phyloP scores from a whole-genome alignment of 495 filamentous ascomycete species.

The Trichoderma asperelloides region DNA sequence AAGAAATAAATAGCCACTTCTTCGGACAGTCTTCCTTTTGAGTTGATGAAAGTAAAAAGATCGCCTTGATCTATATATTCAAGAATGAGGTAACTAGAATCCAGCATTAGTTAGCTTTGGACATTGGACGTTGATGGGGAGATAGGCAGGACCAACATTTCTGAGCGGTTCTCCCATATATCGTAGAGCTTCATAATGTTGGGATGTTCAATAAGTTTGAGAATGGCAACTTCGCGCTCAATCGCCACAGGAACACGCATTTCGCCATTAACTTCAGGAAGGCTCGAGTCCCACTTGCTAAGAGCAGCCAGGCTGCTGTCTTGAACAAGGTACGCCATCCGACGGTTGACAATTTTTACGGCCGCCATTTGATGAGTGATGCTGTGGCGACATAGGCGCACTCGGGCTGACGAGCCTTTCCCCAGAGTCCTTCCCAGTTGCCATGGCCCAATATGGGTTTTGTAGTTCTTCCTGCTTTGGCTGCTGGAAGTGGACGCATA shows the following conservation, averaged over 20 bases:
- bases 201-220: slow-evolving; percentile 89
- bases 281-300: slow-evolving; percentile 39
- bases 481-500: slow-evolving; percentile 55
- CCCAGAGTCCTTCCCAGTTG: slow-evolving; percentile 78
- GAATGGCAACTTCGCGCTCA: slow-evolving; percentile 87
- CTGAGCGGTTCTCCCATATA: slow-evolving; percentile 90
- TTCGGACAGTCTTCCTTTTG: slow-evolving; percentile 59
- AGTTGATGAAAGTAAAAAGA: slow-evolving; percentile 71
- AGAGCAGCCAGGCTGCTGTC: slow-evolving; percentile 70
- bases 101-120: slow-evolving; percentile 19
- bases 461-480: slow-evolving; percentile 42
- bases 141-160: slow-evolving; percentile 57
- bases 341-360: slow-evolving; percentile 87
- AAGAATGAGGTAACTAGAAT: slow-evolving; percentile 79
- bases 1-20: slow-evolving; percentile 75
- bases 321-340: slow-evolving; percentile 57
- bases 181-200: slow-evolving; percentile 89
- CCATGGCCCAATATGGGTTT: slow-evolving; percentile 84
- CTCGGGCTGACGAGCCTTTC: slow-evolving; percentile 73
- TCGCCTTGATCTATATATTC: slow-evolving; percentile 91
- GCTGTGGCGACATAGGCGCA: slow-evolving; percentile 71
- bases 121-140: not conserved
- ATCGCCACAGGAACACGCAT: slow-evolving; percentile 74
- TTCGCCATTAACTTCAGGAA: slow-evolving; percentile 42
- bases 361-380: slow-evolving; percentile 69